Evolutionary conservation across 192 early-diverging fungal species (phyloP), one percentile per base, ranked within the genome.

Genomic region (Rhizophagus prolifer): DNA sequence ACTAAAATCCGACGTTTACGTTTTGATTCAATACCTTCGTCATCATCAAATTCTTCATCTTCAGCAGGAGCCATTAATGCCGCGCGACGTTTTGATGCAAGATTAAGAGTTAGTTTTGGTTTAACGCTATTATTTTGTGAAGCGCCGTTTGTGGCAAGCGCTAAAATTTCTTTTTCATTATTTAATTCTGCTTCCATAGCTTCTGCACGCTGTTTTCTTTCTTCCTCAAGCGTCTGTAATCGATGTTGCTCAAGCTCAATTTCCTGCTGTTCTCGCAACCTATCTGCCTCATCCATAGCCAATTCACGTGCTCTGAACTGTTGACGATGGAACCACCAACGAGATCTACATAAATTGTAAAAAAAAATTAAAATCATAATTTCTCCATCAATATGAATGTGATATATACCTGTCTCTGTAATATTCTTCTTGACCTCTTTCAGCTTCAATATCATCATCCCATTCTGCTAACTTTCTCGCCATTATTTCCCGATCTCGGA

Each of bases 301-400:
- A 87, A 77, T 78, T 96, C 94, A 3, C 89, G 89, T 44, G 87
- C 84, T 44, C 89, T 83, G 38, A 86, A 82, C 7, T 79, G 76
- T 66, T 87, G 85, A 78, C 94, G 84, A 68, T 79, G 85, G 23
- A 87, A 86, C 89, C 91, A 89, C 94, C 94, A 95, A 64, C 94
- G 85, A 23, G 85, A 80, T 61, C 92, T 90, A 76, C 21, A 59
- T 44, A 76, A 50, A 46, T 19, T 23, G 2, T 21, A 46, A 50
- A 23, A 31, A 47, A 65, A 66, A 2, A 25, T 69, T 13, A 34
- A 26, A 10, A 5, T 4, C 25, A 26, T 23, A 5, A 26, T 16
- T 47, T 6, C 9, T 50, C 10, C 25, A 5, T 44, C 13, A 50
- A 47, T 1, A 9, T 16, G 14, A 66, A 34, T 10, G 31, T 23